These are phyloP conservation scores for Lentinula sp. DNA, from an alignment of 768 basidiomycete genomes.

Conservation along the genomic window DNA sequence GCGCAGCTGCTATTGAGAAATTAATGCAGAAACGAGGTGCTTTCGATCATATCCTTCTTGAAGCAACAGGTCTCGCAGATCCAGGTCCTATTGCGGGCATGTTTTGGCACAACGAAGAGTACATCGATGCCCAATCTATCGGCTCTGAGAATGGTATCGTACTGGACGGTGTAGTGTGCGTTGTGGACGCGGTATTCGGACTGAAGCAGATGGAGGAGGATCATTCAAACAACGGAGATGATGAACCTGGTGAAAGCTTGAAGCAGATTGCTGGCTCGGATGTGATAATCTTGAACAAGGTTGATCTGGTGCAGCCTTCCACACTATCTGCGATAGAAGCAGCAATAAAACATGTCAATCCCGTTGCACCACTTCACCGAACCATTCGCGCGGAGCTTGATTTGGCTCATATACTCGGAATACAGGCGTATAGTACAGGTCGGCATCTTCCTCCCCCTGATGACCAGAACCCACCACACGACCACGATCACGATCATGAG, in stretches of 20 bases:
- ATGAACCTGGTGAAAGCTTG: slow-evolving; percentile 20
- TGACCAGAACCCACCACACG: slow-evolving; percentile 26
- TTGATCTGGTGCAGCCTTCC: slow-evolving; percentile 57
- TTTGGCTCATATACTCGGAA: slow-evolving; percentile 68
- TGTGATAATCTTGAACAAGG: slow-evolving; percentile 89
- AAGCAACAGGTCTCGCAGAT: slow-evolving; percentile 95
- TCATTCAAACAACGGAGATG: slow-evolving; percentile 25
- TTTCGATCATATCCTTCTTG: slow-evolving; percentile 93
- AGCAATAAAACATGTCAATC: slow-evolving; percentile 73
- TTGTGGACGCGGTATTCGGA: slow-evolving; percentile 87
- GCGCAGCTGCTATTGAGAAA: slow-evolving; percentile 90
- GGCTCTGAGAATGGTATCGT: slow-evolving; percentile 66
- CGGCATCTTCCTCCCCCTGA: slow-evolving; percentile 17
- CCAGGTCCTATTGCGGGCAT: slow-evolving; percentile 88
- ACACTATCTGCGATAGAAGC: slow-evolving; percentile 44
- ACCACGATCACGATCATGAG: slow-evolving; percentile 19
- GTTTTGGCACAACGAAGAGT: slow-evolving; percentile 88
- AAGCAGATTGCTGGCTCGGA: slow-evolving; percentile 95
- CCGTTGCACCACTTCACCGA: slow-evolving; percentile 65
- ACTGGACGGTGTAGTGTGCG: slow-evolving; percentile 87
- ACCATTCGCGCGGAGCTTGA: slow-evolving; percentile 74
- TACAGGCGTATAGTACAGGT: slow-evolving; percentile 71
- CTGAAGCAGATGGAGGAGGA: slow-evolving; percentile 83
- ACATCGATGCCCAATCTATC: slow-evolving; percentile 26
- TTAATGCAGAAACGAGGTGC: slow-evolving; percentile 80